phyloP scores from a whole-genome alignment of 192 early-diverging fungal species.

The Linnemannia hyalina region DNA sequence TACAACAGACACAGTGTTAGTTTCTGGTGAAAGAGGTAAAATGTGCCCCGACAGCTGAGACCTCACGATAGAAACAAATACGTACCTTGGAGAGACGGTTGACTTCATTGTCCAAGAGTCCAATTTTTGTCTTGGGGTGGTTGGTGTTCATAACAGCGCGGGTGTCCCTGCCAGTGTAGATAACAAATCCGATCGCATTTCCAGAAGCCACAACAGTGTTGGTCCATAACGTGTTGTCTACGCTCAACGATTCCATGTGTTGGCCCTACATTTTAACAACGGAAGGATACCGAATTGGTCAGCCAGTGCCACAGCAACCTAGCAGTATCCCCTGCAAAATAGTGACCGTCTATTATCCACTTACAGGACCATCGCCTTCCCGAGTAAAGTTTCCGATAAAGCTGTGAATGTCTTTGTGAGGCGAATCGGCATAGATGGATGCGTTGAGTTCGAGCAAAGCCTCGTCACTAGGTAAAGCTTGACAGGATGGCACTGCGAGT shows the following conservation, averaged over 20 bases:
- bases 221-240: slow-evolving; percentile 95
- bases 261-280: slow-evolving; percentile 18
- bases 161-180: slow-evolving; percentile 95
- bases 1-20: not conserved
- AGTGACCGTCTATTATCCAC: not conserved
- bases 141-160: slow-evolving; percentile 97
- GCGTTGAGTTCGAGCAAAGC: slow-evolving; percentile 74
- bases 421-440: slow-evolving; percentile 87
- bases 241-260: slow-evolving; percentile 78
- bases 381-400: slow-evolving; percentile 84
- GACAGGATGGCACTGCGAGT: slow-evolving; percentile 85
- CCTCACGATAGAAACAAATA: not conserved
- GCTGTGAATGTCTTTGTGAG: slow-evolving; percentile 94
- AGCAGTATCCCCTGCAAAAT: not conserved
- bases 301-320: not conserved
- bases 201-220: slow-evolving; percentile 97
- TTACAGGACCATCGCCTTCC: slow-evolving; percentile 48
- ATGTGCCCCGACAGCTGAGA: too few relatives aligned
- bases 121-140: slow-evolving; percentile 91
- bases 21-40: not conserved
- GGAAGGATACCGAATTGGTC: not conserved
- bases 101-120: slow-evolving; percentile 90
- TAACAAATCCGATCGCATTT: slow-evolving; percentile 84
- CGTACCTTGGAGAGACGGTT: slow-evolving; percentile 90
- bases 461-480: slow-evolving; percentile 74